These are phyloP conservation scores for Aurinia saxatilis DNA, from an alignment of 345 rosid species.

Conservation along the genomic window DNA sequence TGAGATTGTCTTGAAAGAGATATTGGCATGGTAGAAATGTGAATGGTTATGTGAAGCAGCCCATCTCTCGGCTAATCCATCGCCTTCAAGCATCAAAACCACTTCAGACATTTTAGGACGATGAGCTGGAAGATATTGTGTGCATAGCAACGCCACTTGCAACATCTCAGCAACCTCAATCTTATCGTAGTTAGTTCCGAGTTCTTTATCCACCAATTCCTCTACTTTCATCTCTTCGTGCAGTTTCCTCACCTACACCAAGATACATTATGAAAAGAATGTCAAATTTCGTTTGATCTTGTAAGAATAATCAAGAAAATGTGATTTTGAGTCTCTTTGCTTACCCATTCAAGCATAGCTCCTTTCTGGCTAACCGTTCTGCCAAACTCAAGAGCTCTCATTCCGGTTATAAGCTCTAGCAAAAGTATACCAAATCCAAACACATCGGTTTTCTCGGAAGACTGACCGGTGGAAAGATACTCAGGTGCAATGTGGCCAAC, in stretches of 20 bases:
- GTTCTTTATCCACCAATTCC: constrained; percentile 65
- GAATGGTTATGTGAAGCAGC: constrained; percentile 63
- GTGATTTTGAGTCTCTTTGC: constrained; percentile 14
- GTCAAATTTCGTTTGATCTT: neutral
- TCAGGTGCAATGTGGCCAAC: constrained; percentile 96
- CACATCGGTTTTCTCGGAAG: constrained; percentile 93
- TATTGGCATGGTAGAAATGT: constrained; percentile 31
- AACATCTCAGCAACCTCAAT: constrained; percentile 86
- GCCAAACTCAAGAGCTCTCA: constrained; percentile 87
- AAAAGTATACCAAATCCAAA: constrained; percentile 91
- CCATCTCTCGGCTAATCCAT: constrained; percentile 93
- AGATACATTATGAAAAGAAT: neutral
- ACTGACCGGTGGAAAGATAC: constrained; percentile 92
- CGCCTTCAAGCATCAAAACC: constrained; percentile 91
- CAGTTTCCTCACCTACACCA: constrained; percentile 55
- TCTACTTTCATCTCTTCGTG: constrained; percentile 80
- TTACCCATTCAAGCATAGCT: constrained; percentile 93
- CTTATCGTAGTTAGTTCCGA: constrained; percentile 57
- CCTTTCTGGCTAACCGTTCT: constrained; percentile 77
- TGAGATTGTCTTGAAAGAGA: constrained; percentile 29
- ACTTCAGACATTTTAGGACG: constrained; percentile 92
- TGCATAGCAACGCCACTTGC: constrained; percentile 85
- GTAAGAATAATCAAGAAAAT: neutral
- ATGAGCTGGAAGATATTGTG: constrained; percentile 77
- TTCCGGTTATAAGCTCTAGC: constrained; percentile 83